phyloP scores from a whole-genome alignment of 768 basidiomycete genomes.

The Brasilioporus rufonigricans region DNA sequence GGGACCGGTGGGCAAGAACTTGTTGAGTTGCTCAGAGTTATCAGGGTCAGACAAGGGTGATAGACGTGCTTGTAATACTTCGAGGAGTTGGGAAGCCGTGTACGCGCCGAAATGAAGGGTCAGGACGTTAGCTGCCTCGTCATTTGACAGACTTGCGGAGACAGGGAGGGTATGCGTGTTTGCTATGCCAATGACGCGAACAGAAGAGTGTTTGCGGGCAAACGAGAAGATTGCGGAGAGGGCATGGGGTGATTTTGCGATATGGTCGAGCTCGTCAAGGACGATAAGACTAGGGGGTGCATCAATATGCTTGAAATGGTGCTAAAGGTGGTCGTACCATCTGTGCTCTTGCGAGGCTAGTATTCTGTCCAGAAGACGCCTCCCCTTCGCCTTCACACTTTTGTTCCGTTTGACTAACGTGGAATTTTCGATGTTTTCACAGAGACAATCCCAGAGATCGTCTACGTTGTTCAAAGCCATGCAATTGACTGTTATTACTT shows the following conservation, averaged over 20 bases:
- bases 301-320: constrained; percentile 19
- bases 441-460: constrained; percentile 66
- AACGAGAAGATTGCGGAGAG: constrained; percentile 67
- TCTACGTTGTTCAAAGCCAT: constrained; percentile 72
- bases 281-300: constrained; percentile 58
- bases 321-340: constrained; percentile 40
- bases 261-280: constrained; percentile 86
- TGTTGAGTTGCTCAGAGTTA: constrained; percentile 35
- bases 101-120: constrained; percentile 85
- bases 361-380: constrained; percentile 46
- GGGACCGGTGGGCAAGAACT: constrained; percentile 61
- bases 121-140: constrained; percentile 40
- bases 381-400: constrained; percentile 44
- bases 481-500: constrained; percentile 68
- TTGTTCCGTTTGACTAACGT: constrained; percentile 36
- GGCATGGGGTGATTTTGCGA: constrained; percentile 57
- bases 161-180: constrained; percentile 85
- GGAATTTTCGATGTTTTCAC: constrained; percentile 48
- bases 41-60: constrained; percentile 43
- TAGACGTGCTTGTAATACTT: constrained; percentile 67
- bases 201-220: constrained; percentile 47
- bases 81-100: constrained; percentile 63
- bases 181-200: constrained; percentile 82
- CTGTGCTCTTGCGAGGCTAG: constrained; percentile 45
- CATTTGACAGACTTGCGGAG: constrained; percentile 39